These are phyloP conservation scores for Suillus spraguei DNA, from an alignment of 768 basidiomycete species.

Conservation along the genomic window DNA sequence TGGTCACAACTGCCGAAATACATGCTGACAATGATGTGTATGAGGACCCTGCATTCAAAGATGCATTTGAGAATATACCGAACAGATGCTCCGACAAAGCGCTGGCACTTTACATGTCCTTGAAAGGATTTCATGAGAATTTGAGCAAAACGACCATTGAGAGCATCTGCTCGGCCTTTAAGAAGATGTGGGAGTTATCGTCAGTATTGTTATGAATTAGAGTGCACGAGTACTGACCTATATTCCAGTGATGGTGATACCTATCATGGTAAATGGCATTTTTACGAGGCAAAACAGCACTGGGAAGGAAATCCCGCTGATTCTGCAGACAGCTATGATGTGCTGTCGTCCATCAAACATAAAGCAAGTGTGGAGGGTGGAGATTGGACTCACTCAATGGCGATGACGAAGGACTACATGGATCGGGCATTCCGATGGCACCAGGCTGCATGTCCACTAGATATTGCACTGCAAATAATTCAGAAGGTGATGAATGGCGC, in stretches of 20 bases:
- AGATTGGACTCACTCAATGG: constrained; percentile 28
- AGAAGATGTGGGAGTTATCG: constrained; percentile 10
- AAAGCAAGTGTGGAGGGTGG: constrained; percentile 22
- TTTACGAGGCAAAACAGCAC: background rate
- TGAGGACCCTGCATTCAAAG: background rate
- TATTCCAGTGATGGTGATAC: background rate
- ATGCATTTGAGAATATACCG: background rate
- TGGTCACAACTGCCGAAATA: background rate
- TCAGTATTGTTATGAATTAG: background rate
- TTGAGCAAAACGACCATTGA: constrained; percentile 3
- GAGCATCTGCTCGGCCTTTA: constrained; percentile 12
- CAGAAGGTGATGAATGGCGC: too few relatives aligned
- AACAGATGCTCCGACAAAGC: constrained; percentile 6
- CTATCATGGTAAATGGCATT: background rate
- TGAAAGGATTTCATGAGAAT: too few relatives aligned
- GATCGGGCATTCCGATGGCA: background rate
- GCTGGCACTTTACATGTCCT: background rate
- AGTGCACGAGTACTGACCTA: background rate
- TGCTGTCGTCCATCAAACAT: constrained; percentile 30
- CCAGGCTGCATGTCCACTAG: too few relatives aligned
- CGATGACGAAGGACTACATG: constrained; percentile 19
- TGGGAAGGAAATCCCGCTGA: constrained; percentile 32
- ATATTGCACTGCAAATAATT: too few relatives aligned
- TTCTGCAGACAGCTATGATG: constrained; percentile 21
- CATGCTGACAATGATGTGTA: background rate